These are phyloP conservation scores for Ampelocalamus luodianensis DNA, from an alignment of 176 grass and related monocot genomes.

Conservation along the genomic window DNA sequence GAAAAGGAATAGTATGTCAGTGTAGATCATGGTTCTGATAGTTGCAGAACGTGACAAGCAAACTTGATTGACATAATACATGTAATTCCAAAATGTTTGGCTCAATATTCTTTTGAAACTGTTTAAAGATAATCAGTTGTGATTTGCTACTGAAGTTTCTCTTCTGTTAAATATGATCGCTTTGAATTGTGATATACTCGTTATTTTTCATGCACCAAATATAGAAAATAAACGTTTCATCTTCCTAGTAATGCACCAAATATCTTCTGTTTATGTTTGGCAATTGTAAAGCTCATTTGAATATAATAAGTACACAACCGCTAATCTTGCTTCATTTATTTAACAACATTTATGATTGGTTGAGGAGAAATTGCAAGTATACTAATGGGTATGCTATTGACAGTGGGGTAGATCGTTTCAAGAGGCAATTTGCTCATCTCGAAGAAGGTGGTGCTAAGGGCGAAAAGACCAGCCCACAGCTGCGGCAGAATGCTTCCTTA, in stretches of 20 bases:
- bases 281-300: neutral
- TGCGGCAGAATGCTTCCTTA: constrained; percentile 78
- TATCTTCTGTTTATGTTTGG: neutral
- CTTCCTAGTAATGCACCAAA: neutral
- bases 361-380: constrained; percentile 14
- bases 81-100: neutral
- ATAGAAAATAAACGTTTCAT: neutral
- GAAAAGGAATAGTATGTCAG: neutral
- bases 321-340: neutral
- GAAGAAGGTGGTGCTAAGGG: constrained; percentile 77
- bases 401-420: constrained; percentile 97
- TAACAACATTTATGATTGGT: neutral
- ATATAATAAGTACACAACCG: neutral
- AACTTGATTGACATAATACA: neutral
- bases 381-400: constrained; percentile 37
- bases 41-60: neutral
- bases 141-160: neutral
- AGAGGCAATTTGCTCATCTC: constrained; percentile 91
- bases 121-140: neutral
- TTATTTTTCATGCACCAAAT: neutral
- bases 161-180: neutral
- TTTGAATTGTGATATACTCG: neutral
- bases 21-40: neutral
- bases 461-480: constrained; percentile 64
- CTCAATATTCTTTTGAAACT: neutral